Percentiles rank a stretch among this genome's conserved stretches.
Conservation (phyloP, 202 grass and related monocot genomes). For the Bolboschoenoplectus hybrid region DNA sequence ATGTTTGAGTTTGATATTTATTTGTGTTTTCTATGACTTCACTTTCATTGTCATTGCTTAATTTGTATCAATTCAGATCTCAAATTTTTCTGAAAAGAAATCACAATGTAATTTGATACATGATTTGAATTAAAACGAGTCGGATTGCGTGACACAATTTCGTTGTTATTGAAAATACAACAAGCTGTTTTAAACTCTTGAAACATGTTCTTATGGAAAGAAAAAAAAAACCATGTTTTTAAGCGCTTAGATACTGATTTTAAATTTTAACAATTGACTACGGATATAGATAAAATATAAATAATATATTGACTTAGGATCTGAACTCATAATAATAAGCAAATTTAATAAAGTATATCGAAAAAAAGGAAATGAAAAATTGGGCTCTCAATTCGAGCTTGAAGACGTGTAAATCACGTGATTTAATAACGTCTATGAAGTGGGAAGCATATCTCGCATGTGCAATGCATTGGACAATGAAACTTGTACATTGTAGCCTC, state of each 20-base stretch:
- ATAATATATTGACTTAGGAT: neutral
- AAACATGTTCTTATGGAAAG: too few species aligned
- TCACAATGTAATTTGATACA: neutral
- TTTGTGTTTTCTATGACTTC: neutral
- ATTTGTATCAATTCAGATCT: neutral
- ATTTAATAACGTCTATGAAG: neutral
- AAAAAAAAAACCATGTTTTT: too few species aligned
- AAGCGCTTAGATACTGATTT: too few species aligned
- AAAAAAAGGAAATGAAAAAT: neutral
- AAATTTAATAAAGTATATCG: neutral
- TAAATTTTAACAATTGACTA: neutral
- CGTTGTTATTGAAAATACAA: neutral
- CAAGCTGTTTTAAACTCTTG: too few species aligned
- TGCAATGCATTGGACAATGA: neutral
- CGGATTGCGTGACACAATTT: neutral
- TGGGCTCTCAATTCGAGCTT: neutral
- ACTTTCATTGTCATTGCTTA: neutral
- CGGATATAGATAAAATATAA: neutral
- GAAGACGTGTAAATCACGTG: conserved; percentile 27
- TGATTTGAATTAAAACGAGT: neutral
- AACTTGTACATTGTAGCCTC: neutral
- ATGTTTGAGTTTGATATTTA: neutral
- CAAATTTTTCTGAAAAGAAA: neutral
- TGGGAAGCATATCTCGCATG: conserved; percentile 12
- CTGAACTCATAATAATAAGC: neutral